Evolutionary conservation across 768 basidiomycete genomes (phyloP).

Genomic region (Artomyces pyxidatus): DNA sequence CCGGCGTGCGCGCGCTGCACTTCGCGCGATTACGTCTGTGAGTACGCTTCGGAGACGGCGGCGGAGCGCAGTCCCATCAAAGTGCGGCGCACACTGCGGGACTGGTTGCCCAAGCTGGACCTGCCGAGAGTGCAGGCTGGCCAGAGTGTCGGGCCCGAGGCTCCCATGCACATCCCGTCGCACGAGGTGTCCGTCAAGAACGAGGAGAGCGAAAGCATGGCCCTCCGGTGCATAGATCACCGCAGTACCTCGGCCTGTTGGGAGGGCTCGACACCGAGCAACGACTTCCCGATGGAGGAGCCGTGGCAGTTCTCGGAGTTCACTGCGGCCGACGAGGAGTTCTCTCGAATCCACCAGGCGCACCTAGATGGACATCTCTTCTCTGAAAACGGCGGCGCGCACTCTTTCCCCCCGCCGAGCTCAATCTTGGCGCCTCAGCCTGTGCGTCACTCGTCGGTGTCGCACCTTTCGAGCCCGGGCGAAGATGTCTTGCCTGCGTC

Average conservation of each 20-base stretch:
- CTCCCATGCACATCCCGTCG: not conserved
- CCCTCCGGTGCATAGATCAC: constrained; percentile 9
- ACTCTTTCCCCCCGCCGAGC: constrained; percentile 2
- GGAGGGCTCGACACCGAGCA: constrained; percentile 14
- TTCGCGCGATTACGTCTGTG: constrained; percentile 26
- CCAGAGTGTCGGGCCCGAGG: no score
- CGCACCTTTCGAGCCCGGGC: not conserved
- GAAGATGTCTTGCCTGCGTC: not conserved
- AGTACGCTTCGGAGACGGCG: constrained; percentile 23
- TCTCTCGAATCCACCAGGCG: not conserved
- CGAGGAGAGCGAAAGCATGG: constrained; percentile 6
- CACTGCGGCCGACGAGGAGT: not conserved
- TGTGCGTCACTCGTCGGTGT: constrained; percentile 4
- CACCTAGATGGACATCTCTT: not conserved
- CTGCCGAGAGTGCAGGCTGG: not conserved
- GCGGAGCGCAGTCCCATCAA: constrained; percentile 4
- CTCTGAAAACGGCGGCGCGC: not conserved
- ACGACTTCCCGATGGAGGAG: constrained; percentile 13
- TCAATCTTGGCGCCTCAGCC: constrained; percentile 8
- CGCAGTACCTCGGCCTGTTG: constrained; percentile 5
- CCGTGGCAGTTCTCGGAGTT: constrained; percentile 11
- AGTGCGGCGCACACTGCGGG: constrained; percentile 9
- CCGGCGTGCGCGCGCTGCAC: constrained; percentile 29
- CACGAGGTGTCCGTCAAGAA: constrained; percentile 1
- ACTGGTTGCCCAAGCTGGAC: not conserved